These are phyloP conservation scores for Kalanchoe fedtschenkoi DNA, from an alignment of 164 flowering plant genomes.

Conservation along the genomic window DNA sequence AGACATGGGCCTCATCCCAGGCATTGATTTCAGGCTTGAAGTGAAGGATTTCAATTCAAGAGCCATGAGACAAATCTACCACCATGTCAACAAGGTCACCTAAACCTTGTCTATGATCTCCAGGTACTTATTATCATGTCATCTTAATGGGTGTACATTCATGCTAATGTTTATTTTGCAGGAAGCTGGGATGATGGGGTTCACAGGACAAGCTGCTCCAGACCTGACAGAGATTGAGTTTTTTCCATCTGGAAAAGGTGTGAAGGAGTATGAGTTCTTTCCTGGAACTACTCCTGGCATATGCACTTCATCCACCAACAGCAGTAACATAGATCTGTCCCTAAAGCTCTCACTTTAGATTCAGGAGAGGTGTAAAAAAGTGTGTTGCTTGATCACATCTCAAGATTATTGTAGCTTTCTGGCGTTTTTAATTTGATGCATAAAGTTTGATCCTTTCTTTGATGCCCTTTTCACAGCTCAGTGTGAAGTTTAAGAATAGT, in stretches of 20 bases:
- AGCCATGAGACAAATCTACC: not conserved
- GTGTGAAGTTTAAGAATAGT: constrained; percentile 1
- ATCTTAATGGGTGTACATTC: no score
- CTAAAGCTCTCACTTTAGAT: not conserved
- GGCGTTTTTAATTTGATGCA: not conserved
- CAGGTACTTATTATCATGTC: no score
- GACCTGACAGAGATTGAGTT: not conserved
- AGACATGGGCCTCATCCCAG: no score
- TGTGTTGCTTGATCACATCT: not conserved
- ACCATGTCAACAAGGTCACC: not conserved
- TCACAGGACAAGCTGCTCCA: not conserved
- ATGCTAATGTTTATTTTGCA: no score
- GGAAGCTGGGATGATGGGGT: not conserved
- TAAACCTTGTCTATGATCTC: no score
- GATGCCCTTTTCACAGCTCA: constrained; percentile 1
- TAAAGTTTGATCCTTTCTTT: not conserved
- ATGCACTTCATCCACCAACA: not conserved
- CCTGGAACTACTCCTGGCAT: not conserved
- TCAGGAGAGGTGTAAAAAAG: not conserved
- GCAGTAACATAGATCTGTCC: not conserved
- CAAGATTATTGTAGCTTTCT: not conserved
- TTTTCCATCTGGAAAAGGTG: constrained; percentile 1
- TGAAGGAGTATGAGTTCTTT: constrained; percentile 4
- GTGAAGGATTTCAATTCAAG: not conserved
- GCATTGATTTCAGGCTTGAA: not conserved